Base-by-base conservation (phyloP, 352 stramenopile genomes). In the Thalassiosira exigua region DNA sequence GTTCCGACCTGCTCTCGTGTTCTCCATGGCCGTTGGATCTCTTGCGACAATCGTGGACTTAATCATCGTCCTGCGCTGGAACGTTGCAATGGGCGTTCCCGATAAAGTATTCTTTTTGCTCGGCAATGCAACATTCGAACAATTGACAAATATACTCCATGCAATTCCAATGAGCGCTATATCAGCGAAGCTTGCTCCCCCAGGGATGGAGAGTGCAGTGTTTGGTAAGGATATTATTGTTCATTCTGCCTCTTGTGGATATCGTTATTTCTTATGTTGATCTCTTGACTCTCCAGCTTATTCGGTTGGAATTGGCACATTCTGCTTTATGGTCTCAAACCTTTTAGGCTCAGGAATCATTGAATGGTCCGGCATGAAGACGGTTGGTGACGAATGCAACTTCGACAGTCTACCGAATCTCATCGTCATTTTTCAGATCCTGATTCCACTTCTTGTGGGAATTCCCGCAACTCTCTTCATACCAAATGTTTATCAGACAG, bases 401-500 rank as follows among this genome's bases (percentile, higher is more conserved):
- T 84, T 84, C 57, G 50, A 69, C 12, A 36, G 46, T 17, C 29
- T 84, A 11, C 39, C 70, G 17, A n/a, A 57, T 51, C 53, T 81
- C 12, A 69, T 84, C 50, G 52, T 80, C 24, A 48, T 81, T 52
- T 81, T 61, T 44, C 61, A 84, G 52, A 81, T 84, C 44, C 58
- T 76, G 14, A 42, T 77, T 12, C 76, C 76, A 0, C 60, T 84
- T 3, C 21, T 76, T 22, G 46, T 84, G 17, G 76, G 76, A 9
- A 61, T 81, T 24, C 70, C 76, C 29, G 69, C 76, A 4, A 76
- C 74, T 3, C 74, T 77, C 29, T 39, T 84, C 0, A 72, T 84
- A 29, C 76, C 76, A 21, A 84, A 84, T 51, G 59, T 70, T 27
- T 29, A 81, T 27, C 76, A 84, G 50, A 84, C 76, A 33, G 76